A percentile compares a stretch with the other conserved stretches of the same genome.
Conservation (phyloP, 306 rosid genomes). For the Vicia villosa region DNA sequence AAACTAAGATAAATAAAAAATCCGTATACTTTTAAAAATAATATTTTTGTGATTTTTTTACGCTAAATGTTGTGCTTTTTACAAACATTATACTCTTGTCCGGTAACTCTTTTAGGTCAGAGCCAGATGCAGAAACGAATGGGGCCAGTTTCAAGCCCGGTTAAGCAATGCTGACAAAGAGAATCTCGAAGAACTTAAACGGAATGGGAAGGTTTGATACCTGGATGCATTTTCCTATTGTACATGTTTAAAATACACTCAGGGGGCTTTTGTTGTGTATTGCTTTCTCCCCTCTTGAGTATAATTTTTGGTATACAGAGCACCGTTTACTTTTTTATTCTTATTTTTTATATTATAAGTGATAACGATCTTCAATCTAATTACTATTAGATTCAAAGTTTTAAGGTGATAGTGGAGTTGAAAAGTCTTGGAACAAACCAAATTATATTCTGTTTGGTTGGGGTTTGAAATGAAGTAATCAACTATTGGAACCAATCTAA, state of each 20-base stretch:
- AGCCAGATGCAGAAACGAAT: constrained; percentile 84
- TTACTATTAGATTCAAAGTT: background rate
- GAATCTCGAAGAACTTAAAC: constrained; percentile 47
- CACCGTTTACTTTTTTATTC: background rate
- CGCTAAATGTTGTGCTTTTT: background rate
- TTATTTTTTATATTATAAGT: background rate
- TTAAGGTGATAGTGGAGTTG: background rate
- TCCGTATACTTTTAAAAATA: too few species aligned
- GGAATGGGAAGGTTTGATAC: constrained; percentile 41
- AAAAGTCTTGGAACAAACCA: background rate
- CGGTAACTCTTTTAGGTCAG: constrained; percentile 66
- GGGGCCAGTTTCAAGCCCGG: constrained; percentile 89
- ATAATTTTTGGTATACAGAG: background rate
- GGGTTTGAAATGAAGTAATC: too few species aligned
- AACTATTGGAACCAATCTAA: too few species aligned
- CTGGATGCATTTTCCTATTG: constrained; percentile 17
- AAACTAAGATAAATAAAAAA: too few species aligned
- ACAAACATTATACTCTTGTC: background rate
- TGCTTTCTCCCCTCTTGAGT: background rate
- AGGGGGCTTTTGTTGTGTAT: constrained; percentile 22
- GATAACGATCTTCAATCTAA: background rate
- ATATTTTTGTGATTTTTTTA: background rate
- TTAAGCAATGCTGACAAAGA: constrained; percentile 66
- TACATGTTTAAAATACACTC: constrained; percentile 44
- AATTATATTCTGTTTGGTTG: background rate